phyloP scores from a whole-genome alignment of 2,329 filamentous ascomycete genomes.

The Sclerotinia subarctica region DNA sequence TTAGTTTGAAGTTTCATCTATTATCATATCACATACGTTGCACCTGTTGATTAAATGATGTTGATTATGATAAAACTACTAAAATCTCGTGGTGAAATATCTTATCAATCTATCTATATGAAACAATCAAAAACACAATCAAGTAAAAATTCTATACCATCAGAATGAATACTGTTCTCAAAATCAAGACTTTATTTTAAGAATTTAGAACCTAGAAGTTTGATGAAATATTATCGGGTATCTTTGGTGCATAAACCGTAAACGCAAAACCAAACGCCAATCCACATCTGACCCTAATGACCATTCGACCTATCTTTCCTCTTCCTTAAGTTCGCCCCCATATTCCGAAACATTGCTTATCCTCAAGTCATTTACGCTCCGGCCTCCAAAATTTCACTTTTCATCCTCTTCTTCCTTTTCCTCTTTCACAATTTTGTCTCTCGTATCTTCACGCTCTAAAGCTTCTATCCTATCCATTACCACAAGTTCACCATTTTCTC shows the following conservation, averaged over 20 bases:
- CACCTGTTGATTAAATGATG: too few species aligned
- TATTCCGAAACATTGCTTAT: neutral
- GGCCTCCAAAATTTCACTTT: neutral
- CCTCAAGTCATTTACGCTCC: neutral
- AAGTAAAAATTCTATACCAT: too few species aligned
- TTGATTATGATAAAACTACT: too few species aligned
- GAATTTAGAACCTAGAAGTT: constrained; percentile 10
- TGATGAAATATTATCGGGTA: constrained; percentile 14
- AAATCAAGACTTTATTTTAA: neutral
- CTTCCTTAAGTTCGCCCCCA: neutral
- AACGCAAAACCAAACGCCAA: constrained; percentile 13
- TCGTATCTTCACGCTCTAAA: neutral
- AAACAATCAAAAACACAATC: too few species aligned
- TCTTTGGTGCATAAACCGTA: constrained; percentile 17
- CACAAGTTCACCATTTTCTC: constrained; percentile 21
- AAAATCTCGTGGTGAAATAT: too few species aligned
- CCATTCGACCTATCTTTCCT: neutral
- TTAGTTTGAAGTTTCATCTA: too few species aligned
- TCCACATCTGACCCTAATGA: constrained; percentile 2
- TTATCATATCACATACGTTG: too few species aligned
- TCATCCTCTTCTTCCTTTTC: neutral
- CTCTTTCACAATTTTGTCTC: neutral
- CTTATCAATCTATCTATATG: too few species aligned
- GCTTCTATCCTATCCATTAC: neutral
- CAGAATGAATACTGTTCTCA: neutral